phyloP scores from a whole-genome alignment of 768 basidiomycete species.

The Lentinula boryana region DNA sequence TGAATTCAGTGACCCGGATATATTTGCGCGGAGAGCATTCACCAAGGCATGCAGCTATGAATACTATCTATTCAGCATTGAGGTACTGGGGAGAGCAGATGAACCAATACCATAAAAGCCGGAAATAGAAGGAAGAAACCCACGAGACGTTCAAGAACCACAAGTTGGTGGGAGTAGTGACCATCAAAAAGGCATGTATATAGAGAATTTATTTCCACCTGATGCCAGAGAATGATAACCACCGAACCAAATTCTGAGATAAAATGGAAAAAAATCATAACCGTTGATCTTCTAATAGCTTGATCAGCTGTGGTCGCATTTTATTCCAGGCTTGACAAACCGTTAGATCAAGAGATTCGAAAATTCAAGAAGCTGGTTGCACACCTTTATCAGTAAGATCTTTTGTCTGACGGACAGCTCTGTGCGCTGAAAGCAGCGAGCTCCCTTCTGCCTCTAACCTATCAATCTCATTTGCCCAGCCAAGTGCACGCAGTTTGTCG shows the following conservation, averaged over 20 bases:
- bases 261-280: not conserved
- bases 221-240: not conserved
- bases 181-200: not conserved
- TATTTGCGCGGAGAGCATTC: not conserved
- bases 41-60: not conserved
- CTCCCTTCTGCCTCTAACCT: not conserved
- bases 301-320: not conserved
- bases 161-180: not conserved
- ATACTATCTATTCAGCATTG: not conserved
- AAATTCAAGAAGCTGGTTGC: not conserved
- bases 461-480: constrained; percentile 3
- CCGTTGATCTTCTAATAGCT: not conserved
- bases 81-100: not conserved
- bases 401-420: not conserved
- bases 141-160: not conserved
- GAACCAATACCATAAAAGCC: not conserved
- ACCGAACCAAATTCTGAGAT: not conserved
- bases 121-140: not conserved
- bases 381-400: constrained; percentile 4
- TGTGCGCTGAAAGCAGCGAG: not conserved
- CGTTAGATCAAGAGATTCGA: not conserved
- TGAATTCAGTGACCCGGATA: too few species aligned
- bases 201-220: not conserved
- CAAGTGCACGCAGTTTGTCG: not conserved
- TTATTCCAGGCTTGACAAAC: not conserved